Evolutionary conservation across 345 rosid species (phyloP).

Genomic region (Eutrema japonicum): DNA sequence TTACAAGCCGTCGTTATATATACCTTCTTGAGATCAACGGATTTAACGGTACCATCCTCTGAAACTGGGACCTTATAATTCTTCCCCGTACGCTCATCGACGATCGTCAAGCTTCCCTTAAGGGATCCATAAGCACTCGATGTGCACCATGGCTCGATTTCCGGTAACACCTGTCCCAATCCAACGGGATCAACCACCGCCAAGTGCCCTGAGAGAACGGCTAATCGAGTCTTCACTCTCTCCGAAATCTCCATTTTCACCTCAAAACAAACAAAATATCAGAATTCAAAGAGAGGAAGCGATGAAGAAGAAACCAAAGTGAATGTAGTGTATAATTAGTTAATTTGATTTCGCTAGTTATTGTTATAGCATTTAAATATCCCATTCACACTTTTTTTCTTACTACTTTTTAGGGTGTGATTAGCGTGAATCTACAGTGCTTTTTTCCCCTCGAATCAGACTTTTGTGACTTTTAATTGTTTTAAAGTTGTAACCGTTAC

Average conservation of each 20-base stretch:
- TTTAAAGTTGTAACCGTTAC: neutral
- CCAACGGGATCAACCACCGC: constrained; percentile 34
- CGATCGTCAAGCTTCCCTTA: constrained; percentile 56
- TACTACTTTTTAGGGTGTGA: neutral
- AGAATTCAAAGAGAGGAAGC: neutral
- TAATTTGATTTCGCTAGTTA: neutral
- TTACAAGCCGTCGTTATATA: neutral
- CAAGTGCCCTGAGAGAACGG: constrained; percentile 71
- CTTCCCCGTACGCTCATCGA: constrained; percentile 79
- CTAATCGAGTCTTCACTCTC: constrained; percentile 54
- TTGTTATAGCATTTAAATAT: neutral
- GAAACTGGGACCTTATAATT: constrained; percentile 63
- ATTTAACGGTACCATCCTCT: constrained; percentile 66
- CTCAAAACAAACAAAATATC: neutral
- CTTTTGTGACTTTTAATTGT: neutral
- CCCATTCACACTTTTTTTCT: neutral
- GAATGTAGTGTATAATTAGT: neutral
- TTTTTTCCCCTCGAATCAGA: too few relatives aligned
- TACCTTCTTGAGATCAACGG: constrained; percentile 86
- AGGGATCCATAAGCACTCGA: constrained; percentile 52
- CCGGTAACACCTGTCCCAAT: neutral
- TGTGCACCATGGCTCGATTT: constrained; percentile 54
- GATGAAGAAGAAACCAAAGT: constrained; percentile 14
- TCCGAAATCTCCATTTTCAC: constrained; percentile 37
- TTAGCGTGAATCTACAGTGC: neutral